Conservation (phyloP, 352 stramenopile species). For the Globisporangium echinulatum region DNA sequence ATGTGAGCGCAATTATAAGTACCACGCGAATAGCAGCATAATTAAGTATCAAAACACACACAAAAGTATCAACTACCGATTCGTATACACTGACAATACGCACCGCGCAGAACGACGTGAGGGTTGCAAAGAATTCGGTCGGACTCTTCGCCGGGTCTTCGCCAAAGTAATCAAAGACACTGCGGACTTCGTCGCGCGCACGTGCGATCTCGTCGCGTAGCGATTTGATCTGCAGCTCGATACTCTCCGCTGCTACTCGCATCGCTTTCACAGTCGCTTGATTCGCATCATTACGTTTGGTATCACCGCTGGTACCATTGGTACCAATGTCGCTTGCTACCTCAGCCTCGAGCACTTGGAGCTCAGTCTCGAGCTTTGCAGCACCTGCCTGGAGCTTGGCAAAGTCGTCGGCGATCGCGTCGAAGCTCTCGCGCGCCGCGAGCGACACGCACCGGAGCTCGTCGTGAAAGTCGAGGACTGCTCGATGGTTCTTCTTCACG, state of each 20-base stretch:
- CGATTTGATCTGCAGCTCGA: slow-evolving; percentile 36
- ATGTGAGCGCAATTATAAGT: too few species aligned
- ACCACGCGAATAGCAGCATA: background rate
- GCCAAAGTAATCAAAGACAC: slow-evolving; percentile 84
- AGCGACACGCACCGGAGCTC: slow-evolving; percentile 83
- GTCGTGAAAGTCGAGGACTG: slow-evolving; percentile 88
- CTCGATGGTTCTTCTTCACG: slow-evolving; percentile 92
- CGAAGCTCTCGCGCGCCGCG: slow-evolving; percentile 80
- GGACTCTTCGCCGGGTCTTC: slow-evolving; percentile 70
- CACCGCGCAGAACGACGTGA: slow-evolving; percentile 75
- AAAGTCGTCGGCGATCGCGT: slow-evolving; percentile 61
- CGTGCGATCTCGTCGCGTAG: slow-evolving; percentile 29
- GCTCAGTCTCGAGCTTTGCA: slow-evolving; percentile 35
- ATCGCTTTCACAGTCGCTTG: slow-evolving; percentile 22
- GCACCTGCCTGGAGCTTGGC: slow-evolving; percentile 48
- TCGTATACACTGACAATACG: background rate
- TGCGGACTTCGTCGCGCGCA: slow-evolving; percentile 50
- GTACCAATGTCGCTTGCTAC: background rate
- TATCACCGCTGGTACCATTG: too few species aligned
- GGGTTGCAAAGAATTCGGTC: slow-evolving; percentile 73
- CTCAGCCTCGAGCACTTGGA: slow-evolving; percentile 42
- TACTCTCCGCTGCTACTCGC: slow-evolving; percentile 24
- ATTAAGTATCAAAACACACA: background rate
- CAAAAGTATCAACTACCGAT: background rate
- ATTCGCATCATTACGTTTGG: background rate